Evolutionary conservation across 345 rosid species (phyloP), one percentile per base, ranked within the genome.

Genomic region (Eucalyptus coolabah): DNA sequence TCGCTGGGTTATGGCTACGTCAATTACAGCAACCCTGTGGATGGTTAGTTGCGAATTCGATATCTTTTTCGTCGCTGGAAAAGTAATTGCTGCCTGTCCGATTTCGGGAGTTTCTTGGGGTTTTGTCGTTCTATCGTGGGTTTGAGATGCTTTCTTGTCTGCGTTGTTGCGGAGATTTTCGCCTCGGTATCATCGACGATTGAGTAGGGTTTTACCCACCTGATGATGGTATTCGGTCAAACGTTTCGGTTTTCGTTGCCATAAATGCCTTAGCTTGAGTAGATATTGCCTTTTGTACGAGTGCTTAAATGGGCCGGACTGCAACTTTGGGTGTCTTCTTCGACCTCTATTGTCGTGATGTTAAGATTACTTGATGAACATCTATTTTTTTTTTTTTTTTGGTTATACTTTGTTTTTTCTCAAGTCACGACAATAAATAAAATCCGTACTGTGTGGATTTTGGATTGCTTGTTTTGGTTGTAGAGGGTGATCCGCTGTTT

Each of bases 1-100:
- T 97, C 99, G 17, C 98, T 97, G 12, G 98, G 99, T 14, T 97
- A 97, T 90, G 99, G 97, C 10, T 97, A 97, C 63, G 99, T 97
- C 30, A 97, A 97, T 91, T 97, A 93, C 89, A 92, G 93, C 93
- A 97, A 86, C 90, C 90, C 96, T 12, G 93, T 93, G 85, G 99
- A 97, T 94, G 99, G 99, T 97, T 45, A 92, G 94, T 54, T 8
- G 18, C 42, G 40, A 44, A 87, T 86, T 44, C 24, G 49, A 26
- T 54, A 9, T 15, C 72, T 86, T 54, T 54, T 26, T 60, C 80
- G 87, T 86, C 24, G 34, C 40, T 21, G 45, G 45, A 26, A 19
- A 37, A 19, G 45, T 21, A 10, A 19, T 72, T 72, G 24, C 44
- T 37, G 45, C 44, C 83, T 72, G 83, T 37, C 83, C 59, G 59